These are phyloP conservation scores for Fusarium penzigii DNA, from an alignment of 2,329 filamentous ascomycete species.

Conservation along the genomic window DNA sequence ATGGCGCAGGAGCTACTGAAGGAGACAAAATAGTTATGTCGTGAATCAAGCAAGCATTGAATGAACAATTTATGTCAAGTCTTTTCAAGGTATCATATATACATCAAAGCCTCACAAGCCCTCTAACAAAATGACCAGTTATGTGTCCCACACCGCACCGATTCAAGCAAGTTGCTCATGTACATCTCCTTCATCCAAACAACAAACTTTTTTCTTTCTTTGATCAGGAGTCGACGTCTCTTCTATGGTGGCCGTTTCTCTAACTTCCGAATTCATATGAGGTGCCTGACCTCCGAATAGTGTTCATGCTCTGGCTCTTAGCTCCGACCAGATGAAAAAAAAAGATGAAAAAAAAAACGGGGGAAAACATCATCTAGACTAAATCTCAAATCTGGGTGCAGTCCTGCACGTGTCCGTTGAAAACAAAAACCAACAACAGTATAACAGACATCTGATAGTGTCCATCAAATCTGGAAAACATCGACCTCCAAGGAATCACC, in stretches of 20 bases:
- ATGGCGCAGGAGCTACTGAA: conserved; percentile 48
- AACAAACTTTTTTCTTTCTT: conserved; percentile 26
- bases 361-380: background rate
- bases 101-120: no score
- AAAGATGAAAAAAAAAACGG: conserved; percentile 2
- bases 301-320: conserved; percentile 3
- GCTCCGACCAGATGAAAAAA: conserved; percentile 4
- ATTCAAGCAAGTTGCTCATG: no score
- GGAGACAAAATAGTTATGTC: conserved; percentile 1
- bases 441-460: background rate
- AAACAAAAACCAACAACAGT: background rate
- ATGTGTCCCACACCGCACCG: no score
- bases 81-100: no score
- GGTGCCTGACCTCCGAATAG: conserved; percentile 10
- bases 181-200: conserved; percentile 13
- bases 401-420: background rate
- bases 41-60: background rate
- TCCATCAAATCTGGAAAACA: background rate
- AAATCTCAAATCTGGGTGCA: background rate
- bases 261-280: conserved; percentile 9
- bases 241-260: conserved; percentile 23
- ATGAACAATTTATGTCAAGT: background rate
- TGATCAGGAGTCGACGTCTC: conserved; percentile 19
- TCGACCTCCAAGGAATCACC: conserved; percentile 20
- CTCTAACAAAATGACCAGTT: no score